Conservation (phyloP, 2,329 filamentous ascomycete species). For the Hymenoscyphus linearis region DNA sequence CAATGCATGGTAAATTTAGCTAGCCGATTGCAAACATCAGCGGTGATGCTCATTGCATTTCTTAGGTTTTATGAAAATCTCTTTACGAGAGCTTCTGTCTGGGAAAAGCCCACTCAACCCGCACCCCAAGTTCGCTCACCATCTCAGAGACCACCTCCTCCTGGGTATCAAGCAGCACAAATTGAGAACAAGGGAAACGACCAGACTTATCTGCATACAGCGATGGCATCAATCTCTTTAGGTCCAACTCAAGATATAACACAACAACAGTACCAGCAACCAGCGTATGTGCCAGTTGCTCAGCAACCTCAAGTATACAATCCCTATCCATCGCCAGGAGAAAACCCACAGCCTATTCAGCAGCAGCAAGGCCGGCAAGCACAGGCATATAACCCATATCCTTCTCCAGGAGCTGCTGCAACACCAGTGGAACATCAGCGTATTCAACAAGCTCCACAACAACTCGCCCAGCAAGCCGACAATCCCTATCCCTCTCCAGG, state of each 20-base stretch:
- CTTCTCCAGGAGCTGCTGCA: background rate
- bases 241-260: background rate
- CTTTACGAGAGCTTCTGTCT: slow-evolving; percentile 13
- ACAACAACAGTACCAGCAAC: slow-evolving; percentile 1
- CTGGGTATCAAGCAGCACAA: slow-evolving; percentile 4
- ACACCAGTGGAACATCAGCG: background rate
- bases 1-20: slow-evolving; percentile 11
- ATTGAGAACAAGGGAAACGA: background rate
- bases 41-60: background rate
- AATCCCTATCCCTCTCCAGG: background rate
- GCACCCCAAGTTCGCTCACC: slow-evolving; percentile 4
- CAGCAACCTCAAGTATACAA: slow-evolving; percentile 1
- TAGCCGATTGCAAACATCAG: background rate
- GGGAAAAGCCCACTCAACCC: slow-evolving; percentile 12
- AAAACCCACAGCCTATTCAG: background rate
- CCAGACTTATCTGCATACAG: slow-evolving; percentile 3
- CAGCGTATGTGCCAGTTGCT: background rate
- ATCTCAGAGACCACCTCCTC: slow-evolving; percentile 6
- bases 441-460: background rate
- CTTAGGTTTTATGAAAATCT: slow-evolving; percentile 17
- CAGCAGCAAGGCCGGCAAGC: background rate
- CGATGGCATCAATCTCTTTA: slow-evolving; percentile 10
- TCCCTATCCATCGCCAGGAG: background rate
- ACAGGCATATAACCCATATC: background rate
- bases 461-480: background rate